Base-by-base conservation (phyloP, 2,329 filamentous ascomycete species). In the Cordyceps cicadae region DNA sequence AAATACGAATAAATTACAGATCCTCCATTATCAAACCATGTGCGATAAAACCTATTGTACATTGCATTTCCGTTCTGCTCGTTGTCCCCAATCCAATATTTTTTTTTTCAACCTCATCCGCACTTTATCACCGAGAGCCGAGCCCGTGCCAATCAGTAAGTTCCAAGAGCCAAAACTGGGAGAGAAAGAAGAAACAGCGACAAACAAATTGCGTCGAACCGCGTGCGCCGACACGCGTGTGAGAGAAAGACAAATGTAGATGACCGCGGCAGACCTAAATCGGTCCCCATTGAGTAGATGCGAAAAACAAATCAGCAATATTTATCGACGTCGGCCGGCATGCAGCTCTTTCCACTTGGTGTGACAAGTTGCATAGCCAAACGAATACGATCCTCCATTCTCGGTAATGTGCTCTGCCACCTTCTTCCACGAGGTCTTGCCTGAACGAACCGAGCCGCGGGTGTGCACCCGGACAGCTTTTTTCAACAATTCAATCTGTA, bases 321-420 rank as follows among this genome's bases (percentile, higher is more conserved):
- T 26, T 55, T 34, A 50, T 41, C 59, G 59, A 21, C 52, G 48
- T 43, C 56, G 15, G 17, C 14, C 32, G 2, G 32, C 12, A 19
- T 32, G 49, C 11, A 81, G 68, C 59, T 79, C 74, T 60, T 82
- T 76, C 79, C 81, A 87, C 62, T 81, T 79, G 72, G 81, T 84
- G 41, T 79, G 79, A 65, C 82, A 84, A 0, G 83, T 85, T 12
- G 80, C 77, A 64, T 81, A 78, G 9, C 83, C 82, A 66, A 87
- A 87, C 52, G 74, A 75, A 68, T 87, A 87, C 3, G 79, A 79
- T 2, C 81, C 83, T 1, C 81, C 82, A 46, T 79, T 70, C 0
- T 72, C 64, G 15, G 67, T 66, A 45, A 87, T 85, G 64, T 81
- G 81, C 21, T 80, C 73, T 0, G 81, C 78, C 2, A 87, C 80